Conservation (phyloP, 768 basidiomycete genomes). For the Podaxis rugospora region DNA sequence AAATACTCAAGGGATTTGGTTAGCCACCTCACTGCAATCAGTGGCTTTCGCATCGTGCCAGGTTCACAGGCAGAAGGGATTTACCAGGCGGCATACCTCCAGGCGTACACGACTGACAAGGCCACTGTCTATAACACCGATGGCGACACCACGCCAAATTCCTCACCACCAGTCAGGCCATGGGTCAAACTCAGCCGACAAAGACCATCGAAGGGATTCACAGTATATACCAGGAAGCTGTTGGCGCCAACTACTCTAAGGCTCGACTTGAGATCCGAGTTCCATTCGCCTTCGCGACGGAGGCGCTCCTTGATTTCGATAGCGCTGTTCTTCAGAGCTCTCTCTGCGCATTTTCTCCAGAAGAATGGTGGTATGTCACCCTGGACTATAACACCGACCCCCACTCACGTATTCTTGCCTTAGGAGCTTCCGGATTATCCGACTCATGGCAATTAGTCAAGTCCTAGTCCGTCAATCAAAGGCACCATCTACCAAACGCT, state of each 20-base stretch:
- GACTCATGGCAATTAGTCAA: background rate
- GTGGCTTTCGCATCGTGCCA: slow-evolving; percentile 26
- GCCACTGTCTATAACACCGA: slow-evolving; percentile 18
- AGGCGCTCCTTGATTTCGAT: background rate
- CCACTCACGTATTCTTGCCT: too few species aligned
- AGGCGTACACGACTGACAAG: slow-evolving; percentile 31
- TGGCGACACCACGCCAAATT: slow-evolving; percentile 16
- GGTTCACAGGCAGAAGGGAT: slow-evolving; percentile 15
- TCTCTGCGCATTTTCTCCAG: slow-evolving; percentile 12
- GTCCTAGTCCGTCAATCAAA: background rate
- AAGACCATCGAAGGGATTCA: slow-evolving; percentile 16
- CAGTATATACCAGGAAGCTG: slow-evolving; percentile 18
- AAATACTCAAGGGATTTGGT: slow-evolving; percentile 22
- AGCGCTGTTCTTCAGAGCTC: background rate
- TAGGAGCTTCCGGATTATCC: slow-evolving; percentile 2
- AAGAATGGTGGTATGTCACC: slow-evolving; percentile 17
- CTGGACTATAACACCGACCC: too few species aligned
- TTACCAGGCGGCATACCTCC: slow-evolving; percentile 20
- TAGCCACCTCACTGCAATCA: slow-evolving; percentile 24
- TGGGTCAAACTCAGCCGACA: slow-evolving; percentile 8
- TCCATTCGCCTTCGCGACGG: slow-evolving; percentile 11
- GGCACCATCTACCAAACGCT: background rate
- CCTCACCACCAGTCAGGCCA: slow-evolving; percentile 15
- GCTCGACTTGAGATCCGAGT: slow-evolving; percentile 26
- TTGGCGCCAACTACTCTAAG: slow-evolving; percentile 11